phyloP scores from a whole-genome alignment of 2,329 filamentous ascomycete species.

The Cephalotrichum gorgonifer region DNA sequence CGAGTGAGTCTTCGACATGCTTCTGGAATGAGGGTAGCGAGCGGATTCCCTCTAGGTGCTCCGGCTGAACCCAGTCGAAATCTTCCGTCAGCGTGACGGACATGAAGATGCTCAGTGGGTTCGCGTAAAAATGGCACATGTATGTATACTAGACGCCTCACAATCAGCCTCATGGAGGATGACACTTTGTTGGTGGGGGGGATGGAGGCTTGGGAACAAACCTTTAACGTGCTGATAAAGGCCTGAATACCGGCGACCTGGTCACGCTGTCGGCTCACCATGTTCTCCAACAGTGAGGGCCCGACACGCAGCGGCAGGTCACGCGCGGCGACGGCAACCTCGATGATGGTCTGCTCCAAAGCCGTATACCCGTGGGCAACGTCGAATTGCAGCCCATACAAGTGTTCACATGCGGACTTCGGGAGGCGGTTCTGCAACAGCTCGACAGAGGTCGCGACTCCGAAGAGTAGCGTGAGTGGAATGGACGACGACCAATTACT shows the following conservation, averaged over 20 bases:
- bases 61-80: constrained; percentile 35
- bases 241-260: constrained; percentile 67
- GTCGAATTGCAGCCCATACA: constrained; percentile 66
- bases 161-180: neutral
- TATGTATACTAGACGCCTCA: constrained; percentile 54
- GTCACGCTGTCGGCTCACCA: constrained; percentile 64
- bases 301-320: constrained; percentile 53
- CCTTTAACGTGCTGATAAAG: constrained; percentile 61
- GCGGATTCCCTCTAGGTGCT: constrained; percentile 58
- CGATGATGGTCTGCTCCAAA: constrained; percentile 58
- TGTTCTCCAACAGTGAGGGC: constrained; percentile 46
- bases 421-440: constrained; percentile 66
- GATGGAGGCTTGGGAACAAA: constrained; percentile 16
- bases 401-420: constrained; percentile 54
- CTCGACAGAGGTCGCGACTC: constrained; percentile 72
- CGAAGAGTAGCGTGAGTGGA: constrained; percentile 67
- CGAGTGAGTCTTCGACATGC: constrained; percentile 37
- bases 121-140: constrained; percentile 80
- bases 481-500: constrained; percentile 47
- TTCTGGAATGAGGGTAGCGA: constrained; percentile 58
- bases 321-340: constrained; percentile 48
- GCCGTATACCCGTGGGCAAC: constrained; percentile 63
- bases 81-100: constrained; percentile 13
- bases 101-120: constrained; percentile 58
- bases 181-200: neutral